Evolutionary conservation across 441 rosid genomes (phyloP).

Genomic region (Gossypium trilobum): DNA sequence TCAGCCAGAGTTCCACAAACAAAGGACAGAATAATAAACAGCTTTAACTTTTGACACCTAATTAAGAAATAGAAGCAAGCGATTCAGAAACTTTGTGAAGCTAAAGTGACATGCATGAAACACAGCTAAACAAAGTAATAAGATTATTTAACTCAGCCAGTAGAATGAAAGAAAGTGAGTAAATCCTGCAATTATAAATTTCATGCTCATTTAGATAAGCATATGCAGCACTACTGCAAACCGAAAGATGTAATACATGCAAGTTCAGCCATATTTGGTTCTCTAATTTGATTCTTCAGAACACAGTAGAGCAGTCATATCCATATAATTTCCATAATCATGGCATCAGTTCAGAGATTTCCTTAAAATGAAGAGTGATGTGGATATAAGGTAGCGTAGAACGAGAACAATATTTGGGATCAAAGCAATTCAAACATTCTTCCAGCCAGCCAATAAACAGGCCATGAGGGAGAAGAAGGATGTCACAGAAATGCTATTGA

Average conservation of each 20-base stretch:
- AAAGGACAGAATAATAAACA: neutral
- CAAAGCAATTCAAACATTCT: neutral
- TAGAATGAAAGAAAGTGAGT: neutral
- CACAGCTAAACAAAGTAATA: neutral
- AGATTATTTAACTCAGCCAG: neutral
- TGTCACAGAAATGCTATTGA: neutral
- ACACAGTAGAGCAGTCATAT: neutral
- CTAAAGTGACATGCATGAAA: neutral
- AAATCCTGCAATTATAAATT: neutral
- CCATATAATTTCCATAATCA: neutral
- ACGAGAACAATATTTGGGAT: neutral
- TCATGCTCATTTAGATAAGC: constrained; percentile 1
- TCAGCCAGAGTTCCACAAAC: neutral
- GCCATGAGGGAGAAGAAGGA: neutral
- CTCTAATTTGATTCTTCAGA: constrained; percentile 5
- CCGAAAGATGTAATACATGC: neutral
- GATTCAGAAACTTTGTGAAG: neutral
- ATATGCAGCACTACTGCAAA: neutral
- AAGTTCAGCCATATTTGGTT: neutral
- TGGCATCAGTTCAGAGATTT: neutral
- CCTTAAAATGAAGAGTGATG: neutral
- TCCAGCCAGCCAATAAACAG: neutral
- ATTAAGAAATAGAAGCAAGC: neutral
- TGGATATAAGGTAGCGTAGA: constrained; percentile 1
- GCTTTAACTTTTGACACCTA: neutral